Evolutionary conservation across 2,329 filamentous ascomycete species (phyloP).

Genomic region (Exserohilum turcica): DNA sequence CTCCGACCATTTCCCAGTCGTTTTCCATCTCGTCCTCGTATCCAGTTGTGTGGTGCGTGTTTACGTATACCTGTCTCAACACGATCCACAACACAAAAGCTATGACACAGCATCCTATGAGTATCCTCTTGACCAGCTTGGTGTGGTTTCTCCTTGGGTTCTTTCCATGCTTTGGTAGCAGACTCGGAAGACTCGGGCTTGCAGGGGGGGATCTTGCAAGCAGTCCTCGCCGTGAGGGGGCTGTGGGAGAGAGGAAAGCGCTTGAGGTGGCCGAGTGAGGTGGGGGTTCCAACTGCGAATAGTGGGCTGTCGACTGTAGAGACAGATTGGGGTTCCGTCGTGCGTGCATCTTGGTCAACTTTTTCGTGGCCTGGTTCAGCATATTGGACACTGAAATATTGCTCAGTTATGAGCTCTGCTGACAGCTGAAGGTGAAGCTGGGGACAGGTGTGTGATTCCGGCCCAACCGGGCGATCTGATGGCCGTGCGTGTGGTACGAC

Average conservation of each 20-base stretch:
- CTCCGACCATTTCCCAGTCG: conserved; percentile 70
- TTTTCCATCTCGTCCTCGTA: conserved; percentile 37
- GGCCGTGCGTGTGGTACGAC: conserved; percentile 17
- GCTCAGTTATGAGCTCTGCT: background rate
- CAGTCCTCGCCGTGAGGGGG: conserved; percentile 56
- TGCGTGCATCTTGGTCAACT: conserved; percentile 51
- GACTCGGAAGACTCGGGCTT: conserved; percentile 72
- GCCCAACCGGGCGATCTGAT: conserved; percentile 13
- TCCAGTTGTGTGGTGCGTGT: conserved; percentile 19
- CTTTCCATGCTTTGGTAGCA: conserved; percentile 69
- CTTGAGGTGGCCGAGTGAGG: conserved; percentile 41
- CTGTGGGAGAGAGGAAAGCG: conserved; percentile 44
- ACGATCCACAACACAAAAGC: conserved; percentile 59
- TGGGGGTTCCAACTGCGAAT: conserved; percentile 41
- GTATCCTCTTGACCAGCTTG: conserved; percentile 61
- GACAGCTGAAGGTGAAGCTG: conserved; percentile 2
- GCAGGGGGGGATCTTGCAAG: conserved; percentile 72
- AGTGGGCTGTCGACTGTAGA: conserved; percentile 49
- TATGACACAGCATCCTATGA: conserved; percentile 58
- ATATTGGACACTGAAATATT: conserved; percentile 28
- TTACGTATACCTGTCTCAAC: conserved; percentile 40
- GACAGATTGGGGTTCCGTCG: conserved; percentile 55
- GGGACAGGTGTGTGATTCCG: background rate
- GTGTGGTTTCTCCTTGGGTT: conserved; percentile 60
- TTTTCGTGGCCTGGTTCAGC: conserved; percentile 44